These are phyloP conservation scores for Ettlia oleoabundans DNA, from an alignment of 139 green algal species.

Conservation along the genomic window DNA sequence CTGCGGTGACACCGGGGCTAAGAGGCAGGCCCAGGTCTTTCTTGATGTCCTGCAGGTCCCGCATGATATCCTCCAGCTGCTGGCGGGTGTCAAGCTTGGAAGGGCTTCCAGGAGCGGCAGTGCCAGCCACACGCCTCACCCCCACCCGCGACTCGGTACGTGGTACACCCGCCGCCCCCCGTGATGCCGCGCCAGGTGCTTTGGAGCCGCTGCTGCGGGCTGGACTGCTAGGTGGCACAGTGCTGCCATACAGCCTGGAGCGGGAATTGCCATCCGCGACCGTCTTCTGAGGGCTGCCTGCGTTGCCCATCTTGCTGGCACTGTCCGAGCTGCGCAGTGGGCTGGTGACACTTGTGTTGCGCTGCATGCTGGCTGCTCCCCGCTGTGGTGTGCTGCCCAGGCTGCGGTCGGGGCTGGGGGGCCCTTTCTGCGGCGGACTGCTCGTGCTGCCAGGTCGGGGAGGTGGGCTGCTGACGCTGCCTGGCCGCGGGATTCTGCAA, in stretches of 20 bases:
- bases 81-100: constrained; percentile 21
- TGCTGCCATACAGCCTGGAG: neutral
- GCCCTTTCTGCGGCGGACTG: neutral
- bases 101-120: neutral
- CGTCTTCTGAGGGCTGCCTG: neutral
- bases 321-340: constrained; percentile 12
- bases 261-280: neutral
- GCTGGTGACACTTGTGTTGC: no score
- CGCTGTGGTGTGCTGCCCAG: no score
- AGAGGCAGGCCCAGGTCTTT: constrained; percentile 23
- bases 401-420: neutral
- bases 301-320: neutral
- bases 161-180: neutral
- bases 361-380: no score
- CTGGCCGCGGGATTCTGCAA: constrained; percentile 7
- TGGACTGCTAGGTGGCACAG: neutral
- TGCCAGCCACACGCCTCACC: neutral
- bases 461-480: neutral
- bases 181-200: neutral
- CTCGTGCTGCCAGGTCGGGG: neutral
- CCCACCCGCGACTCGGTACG: neutral
- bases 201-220: neutral
- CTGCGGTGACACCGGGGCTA: neutral
- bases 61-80: constrained; percentile 44
- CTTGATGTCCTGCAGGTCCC: constrained; percentile 43